These are phyloP conservation scores for Stephanodiscus minutulus DNA, from an alignment of 108 stramenopile species.

Conservation along the genomic window DNA sequence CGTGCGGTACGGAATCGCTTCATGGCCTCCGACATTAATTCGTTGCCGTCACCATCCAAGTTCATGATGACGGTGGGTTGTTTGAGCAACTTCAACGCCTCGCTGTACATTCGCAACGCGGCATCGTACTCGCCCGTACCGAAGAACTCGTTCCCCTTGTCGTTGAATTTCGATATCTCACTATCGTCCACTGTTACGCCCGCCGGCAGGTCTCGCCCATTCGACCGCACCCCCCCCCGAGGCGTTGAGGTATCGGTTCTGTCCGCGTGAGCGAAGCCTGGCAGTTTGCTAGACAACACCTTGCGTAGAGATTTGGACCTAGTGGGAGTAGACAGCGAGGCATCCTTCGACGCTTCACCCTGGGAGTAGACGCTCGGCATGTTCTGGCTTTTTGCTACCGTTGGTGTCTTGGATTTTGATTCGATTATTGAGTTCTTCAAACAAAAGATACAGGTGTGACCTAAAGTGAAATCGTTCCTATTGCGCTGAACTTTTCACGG, in stretches of 20 bases:
- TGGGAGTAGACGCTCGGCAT: conserved; percentile 8
- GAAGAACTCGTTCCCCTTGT: conserved; percentile 58
- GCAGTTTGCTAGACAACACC: not conserved
- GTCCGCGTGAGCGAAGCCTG: conserved; percentile 13
- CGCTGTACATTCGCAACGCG: conserved; percentile 54
- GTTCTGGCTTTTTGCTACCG: not conserved
- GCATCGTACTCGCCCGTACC: conserved; percentile 45
- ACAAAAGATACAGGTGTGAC: too few relatives aligned
- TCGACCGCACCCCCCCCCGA: conserved; percentile 15
- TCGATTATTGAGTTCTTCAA: too few relatives aligned
- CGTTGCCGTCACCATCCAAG: conserved; percentile 19
- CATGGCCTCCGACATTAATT: conserved; percentile 27
- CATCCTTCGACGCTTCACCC: conserved; percentile 6
- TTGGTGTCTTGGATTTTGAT: not conserved
- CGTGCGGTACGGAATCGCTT: conserved; percentile 41
- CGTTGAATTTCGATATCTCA: conserved; percentile 42
- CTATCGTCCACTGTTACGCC: conserved; percentile 16
- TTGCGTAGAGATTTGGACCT: conserved; percentile 2
- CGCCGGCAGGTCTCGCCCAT: conserved; percentile 11
- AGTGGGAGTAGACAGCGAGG: not conserved
- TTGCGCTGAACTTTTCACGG: too few relatives aligned
- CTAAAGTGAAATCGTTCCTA: too few relatives aligned
- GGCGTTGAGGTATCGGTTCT: conserved; percentile 24
- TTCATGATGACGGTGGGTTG: conserved; percentile 23
- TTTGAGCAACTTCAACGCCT: conserved; percentile 50